Conservation (phyloP, 140 eudicot species). For the Eryngium alpinum region DNA sequence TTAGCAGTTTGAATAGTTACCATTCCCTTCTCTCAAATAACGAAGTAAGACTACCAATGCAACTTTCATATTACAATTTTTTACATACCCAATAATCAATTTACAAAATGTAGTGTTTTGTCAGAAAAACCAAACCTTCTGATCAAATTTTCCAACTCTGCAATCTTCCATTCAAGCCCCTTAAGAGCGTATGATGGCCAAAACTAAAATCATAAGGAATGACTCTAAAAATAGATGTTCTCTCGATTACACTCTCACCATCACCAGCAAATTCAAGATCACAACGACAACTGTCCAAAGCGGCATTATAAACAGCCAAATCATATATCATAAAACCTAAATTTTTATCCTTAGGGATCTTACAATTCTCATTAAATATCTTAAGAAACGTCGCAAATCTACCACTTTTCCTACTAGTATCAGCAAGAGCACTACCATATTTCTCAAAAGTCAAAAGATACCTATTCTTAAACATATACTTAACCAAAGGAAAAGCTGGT, state of each 20-base stretch:
- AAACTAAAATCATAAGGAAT: conserved; percentile 63
- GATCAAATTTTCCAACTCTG: conserved; percentile 50
- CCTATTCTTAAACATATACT: conserved; percentile 75
- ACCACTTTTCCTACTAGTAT: conserved; percentile 58
- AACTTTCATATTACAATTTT: conserved; percentile 44
- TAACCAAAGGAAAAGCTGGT: conserved; percentile 82
- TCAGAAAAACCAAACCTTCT: conserved; percentile 46
- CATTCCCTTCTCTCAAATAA: conserved; percentile 39
- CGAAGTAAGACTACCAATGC: conserved; percentile 48
- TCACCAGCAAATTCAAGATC: conserved; percentile 55
- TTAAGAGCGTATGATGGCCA: conserved; percentile 69
- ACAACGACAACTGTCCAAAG: conserved; percentile 73
- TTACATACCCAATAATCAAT: conserved; percentile 77
- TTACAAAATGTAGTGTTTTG: conserved; percentile 34
- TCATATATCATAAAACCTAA: conserved; percentile 56
- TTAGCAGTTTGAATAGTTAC: conserved; percentile 31
- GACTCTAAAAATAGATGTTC: conserved; percentile 58
- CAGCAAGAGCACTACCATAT: conserved; percentile 58
- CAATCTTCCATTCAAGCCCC: conserved; percentile 61
- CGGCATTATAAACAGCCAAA: conserved; percentile 83
- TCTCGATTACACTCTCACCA: conserved; percentile 68
- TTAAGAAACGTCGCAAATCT: conserved; percentile 50
- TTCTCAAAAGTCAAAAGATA: conserved; percentile 60
- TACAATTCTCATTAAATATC: conserved; percentile 75
- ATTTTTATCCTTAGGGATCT: conserved; percentile 66